These are phyloP conservation scores for Helotiales sp. DNA, from an alignment of 2,329 filamentous ascomycete genomes.

Conservation along the genomic window DNA sequence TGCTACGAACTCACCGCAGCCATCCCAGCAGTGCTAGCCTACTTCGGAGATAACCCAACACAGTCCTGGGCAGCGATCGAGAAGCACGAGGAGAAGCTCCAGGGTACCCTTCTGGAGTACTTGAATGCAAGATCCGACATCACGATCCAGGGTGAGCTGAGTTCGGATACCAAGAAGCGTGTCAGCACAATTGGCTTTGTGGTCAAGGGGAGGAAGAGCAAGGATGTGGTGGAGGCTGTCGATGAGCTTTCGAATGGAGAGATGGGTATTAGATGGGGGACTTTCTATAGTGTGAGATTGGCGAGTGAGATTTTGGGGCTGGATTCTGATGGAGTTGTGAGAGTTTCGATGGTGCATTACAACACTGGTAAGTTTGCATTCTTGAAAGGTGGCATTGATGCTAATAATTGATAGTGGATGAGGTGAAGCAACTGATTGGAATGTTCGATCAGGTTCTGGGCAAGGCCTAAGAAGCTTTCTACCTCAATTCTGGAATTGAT, in stretches of 20 bases:
- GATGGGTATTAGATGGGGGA: slow-evolving; percentile 70
- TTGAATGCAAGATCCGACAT: slow-evolving; percentile 57
- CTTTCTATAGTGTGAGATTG: slow-evolving; percentile 71
- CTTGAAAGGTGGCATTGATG: too few species aligned
- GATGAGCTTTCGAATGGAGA: slow-evolving; percentile 56
- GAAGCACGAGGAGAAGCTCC: slow-evolving; percentile 64
- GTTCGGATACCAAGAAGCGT: slow-evolving; percentile 52
- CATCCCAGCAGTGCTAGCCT: slow-evolving; percentile 65
- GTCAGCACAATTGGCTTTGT: slow-evolving; percentile 72
- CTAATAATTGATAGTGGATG: slow-evolving; percentile 52
- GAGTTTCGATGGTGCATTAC: slow-evolving; percentile 76
- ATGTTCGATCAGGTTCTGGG: slow-evolving; percentile 56
- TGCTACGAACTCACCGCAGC: slow-evolving; percentile 73
- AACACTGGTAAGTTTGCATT: slow-evolving; percentile 62
- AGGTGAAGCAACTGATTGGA: slow-evolving; percentile 57
- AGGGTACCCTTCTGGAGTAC: slow-evolving; percentile 63
- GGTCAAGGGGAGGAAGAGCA: slow-evolving; percentile 60
- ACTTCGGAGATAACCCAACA: slow-evolving; percentile 54
- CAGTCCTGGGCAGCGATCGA: slow-evolving; percentile 57
- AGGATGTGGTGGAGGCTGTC: slow-evolving; percentile 64
- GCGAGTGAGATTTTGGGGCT: slow-evolving; percentile 63
- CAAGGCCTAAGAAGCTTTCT: slow-evolving; percentile 22
- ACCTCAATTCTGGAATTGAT: too few species aligned
- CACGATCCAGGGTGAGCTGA: slow-evolving; percentile 62
- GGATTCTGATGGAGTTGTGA: slow-evolving; percentile 64